phyloP scores from a whole-genome alignment of 2,329 filamentous ascomycete genomes.

The Hypoxylon sp. region DNA sequence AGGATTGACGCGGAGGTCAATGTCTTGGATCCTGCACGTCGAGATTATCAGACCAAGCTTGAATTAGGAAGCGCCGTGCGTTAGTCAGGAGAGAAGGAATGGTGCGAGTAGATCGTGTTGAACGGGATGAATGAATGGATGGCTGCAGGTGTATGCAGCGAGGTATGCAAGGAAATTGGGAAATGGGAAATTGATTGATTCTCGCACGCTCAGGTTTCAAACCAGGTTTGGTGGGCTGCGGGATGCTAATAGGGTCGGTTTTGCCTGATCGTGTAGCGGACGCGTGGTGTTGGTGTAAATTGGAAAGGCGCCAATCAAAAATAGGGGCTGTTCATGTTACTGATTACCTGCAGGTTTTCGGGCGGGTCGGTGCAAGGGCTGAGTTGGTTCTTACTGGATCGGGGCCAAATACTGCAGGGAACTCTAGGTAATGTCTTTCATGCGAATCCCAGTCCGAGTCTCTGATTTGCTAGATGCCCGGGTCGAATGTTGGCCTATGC shows the following conservation, averaged over 20 bases:
- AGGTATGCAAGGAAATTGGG: constrained; percentile 39
- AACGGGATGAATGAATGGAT: constrained; percentile 34
- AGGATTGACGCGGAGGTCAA: constrained; percentile 46
- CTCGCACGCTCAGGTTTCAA: constrained; percentile 49
- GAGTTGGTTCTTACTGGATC: constrained; percentile 37
- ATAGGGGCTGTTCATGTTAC: constrained; percentile 20
- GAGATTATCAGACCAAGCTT: constrained; percentile 48
- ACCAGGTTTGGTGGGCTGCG: constrained; percentile 38
- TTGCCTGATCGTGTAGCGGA: constrained; percentile 49
- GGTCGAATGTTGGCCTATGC: constrained; percentile 19
- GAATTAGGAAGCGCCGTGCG: constrained; percentile 49
- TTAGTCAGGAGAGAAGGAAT: constrained; percentile 42
- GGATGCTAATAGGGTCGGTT: constrained; percentile 20
- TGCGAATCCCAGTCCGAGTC: constrained; percentile 41
- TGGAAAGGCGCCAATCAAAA: constrained; percentile 28
- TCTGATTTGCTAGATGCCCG: constrained; percentile 40
- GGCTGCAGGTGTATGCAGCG: constrained; percentile 37
- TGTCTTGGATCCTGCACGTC: constrained; percentile 51
- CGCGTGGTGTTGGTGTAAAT: constrained; percentile 54
- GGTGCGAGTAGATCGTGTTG: constrained; percentile 25
- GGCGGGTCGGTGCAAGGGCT: constrained; percentile 40
- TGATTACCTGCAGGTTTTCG: constrained; percentile 36
- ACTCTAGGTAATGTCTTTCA: constrained; percentile 43
- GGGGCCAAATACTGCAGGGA: constrained; percentile 42
- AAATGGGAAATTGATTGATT: constrained; percentile 42